phyloP scores from a whole-genome alignment of 306 rosid species.

The Castanea sativa region DNA sequence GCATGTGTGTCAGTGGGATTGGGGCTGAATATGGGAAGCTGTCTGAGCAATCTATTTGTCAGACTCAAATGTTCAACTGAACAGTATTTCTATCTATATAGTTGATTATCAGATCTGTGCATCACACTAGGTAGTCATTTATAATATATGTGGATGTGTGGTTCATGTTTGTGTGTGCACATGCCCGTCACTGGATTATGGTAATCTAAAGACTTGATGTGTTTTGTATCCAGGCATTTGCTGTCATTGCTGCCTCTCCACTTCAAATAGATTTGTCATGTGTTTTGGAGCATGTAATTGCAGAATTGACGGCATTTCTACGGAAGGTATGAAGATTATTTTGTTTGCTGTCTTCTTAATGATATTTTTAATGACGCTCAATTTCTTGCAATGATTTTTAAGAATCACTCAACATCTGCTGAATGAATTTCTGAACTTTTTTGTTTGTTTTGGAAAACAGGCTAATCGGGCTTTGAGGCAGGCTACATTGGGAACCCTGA shows the following conservation, averaged over 20 bases:
- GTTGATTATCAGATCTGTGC: neutral
- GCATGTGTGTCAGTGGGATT: neutral
- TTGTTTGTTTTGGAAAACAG: slow-evolving; percentile 47
- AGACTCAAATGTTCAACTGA: neutral
- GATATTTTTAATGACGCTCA: neutral
- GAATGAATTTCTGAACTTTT: slow-evolving; percentile 14
- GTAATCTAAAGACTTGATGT: slow-evolving; percentile 7
- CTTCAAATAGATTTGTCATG: slow-evolving; percentile 84
- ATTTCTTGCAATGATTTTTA: neutral
- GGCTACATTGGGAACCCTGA: slow-evolving; percentile 92
- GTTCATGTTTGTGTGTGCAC: neutral
- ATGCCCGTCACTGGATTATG: neutral
- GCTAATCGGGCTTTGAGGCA: slow-evolving; percentile 97
- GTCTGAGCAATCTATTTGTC: neutral
- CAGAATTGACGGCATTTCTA: slow-evolving; percentile 91
- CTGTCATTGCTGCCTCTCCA: slow-evolving; percentile 93
- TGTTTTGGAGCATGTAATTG: slow-evolving; percentile 85
- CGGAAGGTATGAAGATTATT: slow-evolving; percentile 65
- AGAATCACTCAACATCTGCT: neutral
- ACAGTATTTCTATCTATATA: neutral
- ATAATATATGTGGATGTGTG: neutral
- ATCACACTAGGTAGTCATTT: neutral
- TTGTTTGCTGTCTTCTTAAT: slow-evolving; percentile 7
- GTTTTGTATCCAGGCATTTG: slow-evolving; percentile 71
- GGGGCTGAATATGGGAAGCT: neutral